Conservation (phyloP, 805 yeast genomes). For the Wickerhamomyces subpelliculosus region DNA sequence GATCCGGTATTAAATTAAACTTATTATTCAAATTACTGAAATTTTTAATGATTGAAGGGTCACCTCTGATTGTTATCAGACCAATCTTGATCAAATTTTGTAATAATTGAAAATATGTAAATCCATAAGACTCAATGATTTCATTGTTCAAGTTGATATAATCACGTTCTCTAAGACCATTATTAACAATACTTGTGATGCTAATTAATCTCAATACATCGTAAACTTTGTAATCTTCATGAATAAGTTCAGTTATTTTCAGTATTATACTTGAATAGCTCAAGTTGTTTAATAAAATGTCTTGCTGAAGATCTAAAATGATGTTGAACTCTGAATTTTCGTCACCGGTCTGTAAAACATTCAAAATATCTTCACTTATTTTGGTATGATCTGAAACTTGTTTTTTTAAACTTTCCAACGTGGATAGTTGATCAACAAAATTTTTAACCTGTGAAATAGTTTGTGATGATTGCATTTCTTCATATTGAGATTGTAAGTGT, state of each 20-base stretch:
- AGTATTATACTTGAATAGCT: conserved; percentile 30
- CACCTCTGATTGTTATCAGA: conserved; percentile 27
- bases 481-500: conserved; percentile 61
- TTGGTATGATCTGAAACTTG: conserved; percentile 65
- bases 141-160: conserved; percentile 46
- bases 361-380: conserved; percentile 60
- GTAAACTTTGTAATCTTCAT: conserved; percentile 31
- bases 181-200: conserved; percentile 53
- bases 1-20: conserved; percentile 42
- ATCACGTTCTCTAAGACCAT: conserved; percentile 65
- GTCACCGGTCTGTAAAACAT: conserved; percentile 30
- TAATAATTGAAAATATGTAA: conserved; percentile 39
- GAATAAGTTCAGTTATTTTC: conserved; percentile 43
- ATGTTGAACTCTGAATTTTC: conserved; percentile 29
- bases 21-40: conserved; percentile 28
- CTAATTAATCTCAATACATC: conserved; percentile 48
- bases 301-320: conserved; percentile 61
- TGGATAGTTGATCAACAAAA: conserved; percentile 65
- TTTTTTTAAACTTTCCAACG: conserved; percentile 60
- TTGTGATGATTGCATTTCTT: conserved; percentile 47
- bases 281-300: conserved; percentile 48
- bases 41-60: conserved; percentile 28
- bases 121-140: conserved; percentile 60
- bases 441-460: conserved; percentile 59
- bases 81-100: conserved; percentile 43